A percentile compares a stretch with the other conserved stretches of the same genome.
These are phyloP conservation scores for Madurella fahalii DNA, from an alignment of 2,329 filamentous ascomycete species.

Conservation along the genomic window DNA sequence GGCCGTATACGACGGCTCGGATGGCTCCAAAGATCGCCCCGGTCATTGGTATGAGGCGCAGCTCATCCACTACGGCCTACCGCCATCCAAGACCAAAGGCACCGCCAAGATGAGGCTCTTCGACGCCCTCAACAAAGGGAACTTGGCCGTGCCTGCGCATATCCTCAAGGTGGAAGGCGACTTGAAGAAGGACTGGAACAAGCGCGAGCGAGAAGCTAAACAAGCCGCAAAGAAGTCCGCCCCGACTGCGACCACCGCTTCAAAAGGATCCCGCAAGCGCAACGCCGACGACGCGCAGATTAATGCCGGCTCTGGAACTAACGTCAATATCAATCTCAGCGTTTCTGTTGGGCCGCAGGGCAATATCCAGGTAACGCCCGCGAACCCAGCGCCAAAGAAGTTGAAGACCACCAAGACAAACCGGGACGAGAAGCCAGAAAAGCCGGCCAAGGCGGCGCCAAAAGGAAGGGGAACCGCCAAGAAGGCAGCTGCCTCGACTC, in stretches of 20 bases:
- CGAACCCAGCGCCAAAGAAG: slow-evolving; percentile 15
- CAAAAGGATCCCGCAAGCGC: slow-evolving; percentile 11
- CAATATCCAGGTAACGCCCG: slow-evolving; percentile 4
- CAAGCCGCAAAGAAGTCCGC: slow-evolving; percentile 18
- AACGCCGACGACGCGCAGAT: slow-evolving; percentile 29
- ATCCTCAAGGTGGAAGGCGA: slow-evolving; percentile 48
- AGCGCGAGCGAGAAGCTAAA: slow-evolving; percentile 47
- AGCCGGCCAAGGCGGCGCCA: too few relatives aligned
- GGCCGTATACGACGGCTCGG: slow-evolving; percentile 39
- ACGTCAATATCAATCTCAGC: slow-evolving; percentile 16
- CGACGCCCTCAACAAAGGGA: slow-evolving; percentile 49
- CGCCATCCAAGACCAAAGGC: slow-evolving; percentile 53
- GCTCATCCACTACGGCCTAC: slow-evolving; percentile 58
- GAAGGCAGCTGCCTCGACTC: background rate
- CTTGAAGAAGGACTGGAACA: slow-evolving; percentile 55
- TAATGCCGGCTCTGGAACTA: slow-evolving; percentile 14
- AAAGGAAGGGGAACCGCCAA: background rate
- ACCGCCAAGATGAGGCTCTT: slow-evolving; percentile 55
- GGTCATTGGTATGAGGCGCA: slow-evolving; percentile 62
- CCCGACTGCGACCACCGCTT: background rate
- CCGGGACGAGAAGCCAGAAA: too few relatives aligned
- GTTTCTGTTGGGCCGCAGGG: slow-evolving; percentile 15
- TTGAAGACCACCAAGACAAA: slow-evolving; percentile 6
- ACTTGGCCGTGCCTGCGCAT: slow-evolving; percentile 45
- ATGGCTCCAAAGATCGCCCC: slow-evolving; percentile 44